Evolutionary conservation across 164 flowering plant genomes (phyloP), one percentile per base, ranked within the genome.

Genomic region (Santalum album): DNA sequence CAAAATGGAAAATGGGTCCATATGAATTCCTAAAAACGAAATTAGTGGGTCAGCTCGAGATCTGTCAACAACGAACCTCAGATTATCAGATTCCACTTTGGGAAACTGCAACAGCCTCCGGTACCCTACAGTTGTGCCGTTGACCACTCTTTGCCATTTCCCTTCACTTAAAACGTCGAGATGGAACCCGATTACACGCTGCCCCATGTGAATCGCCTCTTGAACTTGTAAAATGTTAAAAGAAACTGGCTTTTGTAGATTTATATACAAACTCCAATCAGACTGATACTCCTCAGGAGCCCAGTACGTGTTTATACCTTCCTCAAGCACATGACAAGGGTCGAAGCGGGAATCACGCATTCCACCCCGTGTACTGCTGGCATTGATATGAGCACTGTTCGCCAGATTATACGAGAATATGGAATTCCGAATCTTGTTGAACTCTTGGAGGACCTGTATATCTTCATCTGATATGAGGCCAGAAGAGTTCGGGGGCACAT

Each of bases 191-290:
- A 62, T 59, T 38, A 90, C 52, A 23, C 99, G 62, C 66, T 94
- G 99, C 9, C 99, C 99, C 96, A 87, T 77, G 1, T 87, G 90
- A 62, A 94, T 81, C 25, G 99, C 95, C 59, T 90, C 99, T 65
- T 85, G 97, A 62, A 94, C 59, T 59, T 68, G 75, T 66, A 94
- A 49, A 44, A 94, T 74, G 44, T 90, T 94, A 65, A 94, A 90
- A 14, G 69, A 46, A 12, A 71, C 59, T 19, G 36, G 12, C 25
- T 71, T 68, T 18, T 66, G 65, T 7, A 87, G 71, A 58, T 85
- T 70, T 18, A 90, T 27, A 52, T 73, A 58, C 42, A 90, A 51
- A 21, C 21, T 54, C 95, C 92, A 87, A n/a, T 63, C 47, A 15
- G 73, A 52, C 38, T 71, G 78, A 1, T 62, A 55, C 63, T 79